A percentile compares a stretch with the other conserved stretches of the same genome.
phyloP scores from a whole-genome alignment of 164 flowering plant genomes.

The Brasenia schreberi region DNA sequence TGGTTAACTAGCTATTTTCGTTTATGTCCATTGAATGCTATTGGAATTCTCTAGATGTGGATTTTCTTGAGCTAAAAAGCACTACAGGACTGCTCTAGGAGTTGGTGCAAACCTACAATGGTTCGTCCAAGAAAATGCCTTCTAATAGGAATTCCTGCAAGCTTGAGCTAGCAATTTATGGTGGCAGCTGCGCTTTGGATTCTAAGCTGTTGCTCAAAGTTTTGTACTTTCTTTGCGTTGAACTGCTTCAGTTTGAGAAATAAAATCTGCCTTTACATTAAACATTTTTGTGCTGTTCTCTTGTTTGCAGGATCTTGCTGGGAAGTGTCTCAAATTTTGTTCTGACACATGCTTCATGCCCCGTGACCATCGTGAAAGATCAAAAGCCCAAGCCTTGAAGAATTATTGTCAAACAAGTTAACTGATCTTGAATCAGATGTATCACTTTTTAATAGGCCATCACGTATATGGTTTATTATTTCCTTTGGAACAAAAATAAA shows the following conservation, averaged over 20 bases:
- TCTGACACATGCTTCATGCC: conserved; percentile 37
- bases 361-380: conserved; percentile 77
- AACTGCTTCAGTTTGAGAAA: not conserved
- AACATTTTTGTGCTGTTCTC: not conserved
- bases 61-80: too few species aligned
- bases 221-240: not conserved
- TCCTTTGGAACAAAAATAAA: not conserved
- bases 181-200: not conserved
- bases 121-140: too few species aligned
- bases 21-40: too few species aligned
- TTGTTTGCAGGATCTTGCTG: conserved; percentile 31
- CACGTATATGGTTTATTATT: not conserved
- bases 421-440: not conserved
- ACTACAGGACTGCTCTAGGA: too few species aligned
- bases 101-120: too few species aligned
- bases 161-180: not conserved
- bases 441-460: not conserved
- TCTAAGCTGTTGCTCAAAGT: not conserved
- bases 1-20: too few species aligned
- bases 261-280: not conserved
- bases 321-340: conserved; percentile 62
- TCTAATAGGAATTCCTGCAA: too few species aligned
- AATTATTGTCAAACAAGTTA: not conserved
- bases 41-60: too few species aligned
- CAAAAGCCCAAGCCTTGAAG: conserved; percentile 14